Base-by-base conservation (phyloP, 169 alveolate species). In the Cyclospora cayetanensis region DNA sequence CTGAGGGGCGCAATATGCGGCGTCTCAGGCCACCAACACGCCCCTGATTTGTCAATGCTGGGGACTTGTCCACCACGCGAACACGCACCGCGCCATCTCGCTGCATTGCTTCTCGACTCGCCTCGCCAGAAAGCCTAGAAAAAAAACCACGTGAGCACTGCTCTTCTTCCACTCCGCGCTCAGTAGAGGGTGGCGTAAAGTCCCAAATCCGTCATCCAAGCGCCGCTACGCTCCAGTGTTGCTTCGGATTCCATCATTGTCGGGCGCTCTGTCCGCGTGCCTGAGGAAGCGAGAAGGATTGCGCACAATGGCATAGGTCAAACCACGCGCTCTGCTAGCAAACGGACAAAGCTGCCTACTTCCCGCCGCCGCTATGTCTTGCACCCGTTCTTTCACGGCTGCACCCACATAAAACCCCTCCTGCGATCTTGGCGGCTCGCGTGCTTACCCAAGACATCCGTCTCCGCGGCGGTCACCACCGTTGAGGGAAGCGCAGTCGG, bases 141-240 rank as follows among this genome's bases (percentile, higher is more conserved):
- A n/a, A n/a, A n/a, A n/a, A n/a, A n/a, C n/a, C n/a, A n/a, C n/a
- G n/a, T n/a, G n/a, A n/a, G n/a, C n/a, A n/a, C n/a, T n/a, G n/a
- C n/a, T n/a, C n/a, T n/a, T n/a, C n/a, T n/a, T n/a, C n/a, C n/a
- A n/a, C n/a, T n/a, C n/a, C n/a, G n/a, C n/a, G n/a, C 41, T 72
- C 63, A 72, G 63, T 72, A 72, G 25, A 72, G 35, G 22, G 84
- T 72, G 22, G 84, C 84, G n/a, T 72, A 72, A 1, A 72, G 84
- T 1, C 84, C 84, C 84, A 72, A 41, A 5, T 72, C 84, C 37
- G 52, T 72, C 35, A 41, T 37, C 84, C 84, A 72, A 72, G 84
- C 84, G 63, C 84, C 84, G 84, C 84, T 72, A 39, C 84, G 84
- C 63, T 72, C 39, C 63, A 72, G 63, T 29, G 84, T 72, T 41